phyloP scores from a whole-genome alignment of 805 yeast genomes.

The Pichia cabralensis region DNA sequence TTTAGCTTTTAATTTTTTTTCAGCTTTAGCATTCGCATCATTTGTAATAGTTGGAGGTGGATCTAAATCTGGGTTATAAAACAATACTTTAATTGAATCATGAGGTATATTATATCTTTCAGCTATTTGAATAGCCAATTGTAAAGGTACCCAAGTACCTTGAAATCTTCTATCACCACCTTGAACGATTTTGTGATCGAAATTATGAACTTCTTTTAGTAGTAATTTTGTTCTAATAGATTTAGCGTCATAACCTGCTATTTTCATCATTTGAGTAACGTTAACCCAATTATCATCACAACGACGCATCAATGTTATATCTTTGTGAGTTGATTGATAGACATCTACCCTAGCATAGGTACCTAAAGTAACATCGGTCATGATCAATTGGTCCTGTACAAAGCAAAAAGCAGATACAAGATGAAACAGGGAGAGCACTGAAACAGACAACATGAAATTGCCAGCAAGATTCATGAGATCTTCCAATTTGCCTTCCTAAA shows the following conservation, averaged over 20 bases:
- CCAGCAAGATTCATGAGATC: too few relatives aligned
- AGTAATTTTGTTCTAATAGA: constrained; percentile 69
- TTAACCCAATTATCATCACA: constrained; percentile 90
- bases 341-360: constrained; percentile 44
- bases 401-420: too few relatives aligned
- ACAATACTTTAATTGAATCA: constrained; percentile 42
- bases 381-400: too few relatives aligned
- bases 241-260: constrained; percentile 70
- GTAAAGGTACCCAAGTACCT: constrained; percentile 79
- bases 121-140: constrained; percentile 51
- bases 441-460: too few relatives aligned
- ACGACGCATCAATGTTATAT: constrained; percentile 81
- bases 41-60: constrained; percentile 30
- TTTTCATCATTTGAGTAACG: constrained; percentile 72
- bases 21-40: background rate
- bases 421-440: too few relatives aligned
- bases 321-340: constrained; percentile 54
- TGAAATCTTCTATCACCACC: constrained; percentile 83
- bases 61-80: constrained; percentile 39
- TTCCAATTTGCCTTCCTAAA: too few relatives aligned
- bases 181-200: constrained; percentile 65
- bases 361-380: constrained; percentile 27
- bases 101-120: constrained; percentile 41
- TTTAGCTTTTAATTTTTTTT: too few relatives aligned
- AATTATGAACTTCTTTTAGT: constrained; percentile 62